Base-by-base conservation (phyloP, 768 basidiomycete genomes). In the Roridomyces roridus region DNA sequence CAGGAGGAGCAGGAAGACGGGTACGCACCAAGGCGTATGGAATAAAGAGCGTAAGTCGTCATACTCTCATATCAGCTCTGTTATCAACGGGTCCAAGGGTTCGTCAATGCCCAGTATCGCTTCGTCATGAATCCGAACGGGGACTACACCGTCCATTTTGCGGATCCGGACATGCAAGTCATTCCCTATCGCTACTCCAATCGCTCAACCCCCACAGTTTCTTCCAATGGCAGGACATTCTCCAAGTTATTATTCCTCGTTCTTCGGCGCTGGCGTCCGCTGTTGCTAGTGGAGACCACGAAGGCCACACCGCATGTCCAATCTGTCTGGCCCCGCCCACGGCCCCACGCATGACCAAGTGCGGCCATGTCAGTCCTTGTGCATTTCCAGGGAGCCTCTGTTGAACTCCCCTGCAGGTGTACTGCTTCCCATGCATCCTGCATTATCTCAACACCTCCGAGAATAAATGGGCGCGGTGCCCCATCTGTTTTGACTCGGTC, bases 141-240 rank as follows among this genome's bases (percentile, higher is more conserved):
- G n/a, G 82, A 83, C 65, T 96, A 97, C 69, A 93, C 95, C 17
- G 96, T 91, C 6, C 95, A 97, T 72, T 96, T 98, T 69, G 94
- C 94, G 37, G 96, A 98, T 72, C 94, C 97, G 29, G 97, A 99
- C 73, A 96, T 98, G 91, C 91, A 72, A 67, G 92, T 79, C 56
- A 46, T 68, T 68, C 60, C 59, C 17, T 49, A 15, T 37, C 46
- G 9, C 37, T 45, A 34, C 37, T 42, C 31, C 24, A 37, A 31
- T 47, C 46, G 29, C 57, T 57, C 28, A 37, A 37, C 7, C 20
- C 39, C 52, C 51, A 50, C 58, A 97, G 95, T 67, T 95, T 90
- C 77, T 92, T 96, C 71, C 92, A 95, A 78, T 97, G 95, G 94
- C 85, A 91, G 17, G 94, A 98, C 73, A 91, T 99, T 65, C 79